Evolutionary conservation across 2,329 filamentous ascomycete species (phyloP).

Genomic region (Hysterium pulicare): DNA sequence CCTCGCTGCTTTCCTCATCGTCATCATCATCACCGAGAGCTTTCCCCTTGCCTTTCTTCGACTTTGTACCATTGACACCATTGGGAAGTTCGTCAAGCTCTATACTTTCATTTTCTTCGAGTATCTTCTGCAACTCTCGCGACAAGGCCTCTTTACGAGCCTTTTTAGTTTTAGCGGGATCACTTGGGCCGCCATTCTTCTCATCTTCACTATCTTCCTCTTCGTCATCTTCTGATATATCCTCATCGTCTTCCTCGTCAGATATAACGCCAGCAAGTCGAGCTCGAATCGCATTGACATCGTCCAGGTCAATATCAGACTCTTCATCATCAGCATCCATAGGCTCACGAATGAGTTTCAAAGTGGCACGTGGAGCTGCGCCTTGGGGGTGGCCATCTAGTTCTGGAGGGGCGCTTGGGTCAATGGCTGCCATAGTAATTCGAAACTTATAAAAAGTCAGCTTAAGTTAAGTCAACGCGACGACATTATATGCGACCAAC

Average conservation of each 20-base stretch:
- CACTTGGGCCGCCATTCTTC: conserved; percentile 83
- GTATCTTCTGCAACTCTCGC: conserved; percentile 70
- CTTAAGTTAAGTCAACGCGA: not conserved
- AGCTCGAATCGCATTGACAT: conserved; percentile 40
- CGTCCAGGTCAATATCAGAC: conserved; percentile 56
- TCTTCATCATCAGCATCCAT: conserved; percentile 56
- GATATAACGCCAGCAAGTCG: conserved; percentile 34
- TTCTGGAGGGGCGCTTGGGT: conserved; percentile 69
- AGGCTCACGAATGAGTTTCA: conserved; percentile 82
- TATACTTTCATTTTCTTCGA: conserved; percentile 69
- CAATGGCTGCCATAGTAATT: conserved; percentile 97
- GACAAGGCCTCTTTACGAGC: conserved; percentile 73
- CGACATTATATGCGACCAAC: not conserved
- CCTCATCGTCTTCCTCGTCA: conserved; percentile 35
- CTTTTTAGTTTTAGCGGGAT: conserved; percentile 85
- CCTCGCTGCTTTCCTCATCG: conserved; percentile 68
- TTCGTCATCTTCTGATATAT: conserved; percentile 42
- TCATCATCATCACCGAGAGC: conserved; percentile 66
- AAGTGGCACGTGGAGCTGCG: conserved; percentile 70
- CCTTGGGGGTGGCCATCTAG: conserved; percentile 36
- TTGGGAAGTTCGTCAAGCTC: conserved; percentile 61
- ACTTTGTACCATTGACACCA: conserved; percentile 48
- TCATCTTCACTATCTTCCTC: conserved; percentile 64
- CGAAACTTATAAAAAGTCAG: no score
- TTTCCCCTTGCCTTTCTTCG: conserved; percentile 55